phyloP scores from a whole-genome alignment of 208 protist genomes.

The Trypanosoma caninum region DNA sequence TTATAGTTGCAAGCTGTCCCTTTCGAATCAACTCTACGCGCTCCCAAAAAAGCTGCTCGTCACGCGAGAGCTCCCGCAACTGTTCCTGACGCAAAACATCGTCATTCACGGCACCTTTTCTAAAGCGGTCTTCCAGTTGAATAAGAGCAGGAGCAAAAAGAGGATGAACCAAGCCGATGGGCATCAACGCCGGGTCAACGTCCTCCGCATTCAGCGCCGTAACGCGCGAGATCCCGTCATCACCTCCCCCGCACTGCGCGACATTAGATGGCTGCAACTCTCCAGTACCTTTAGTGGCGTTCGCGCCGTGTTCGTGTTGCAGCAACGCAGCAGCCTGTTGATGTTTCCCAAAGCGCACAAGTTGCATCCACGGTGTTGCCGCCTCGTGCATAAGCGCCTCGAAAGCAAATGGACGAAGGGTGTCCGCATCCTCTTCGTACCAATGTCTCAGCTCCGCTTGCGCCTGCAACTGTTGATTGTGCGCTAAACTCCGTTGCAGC shows the following conservation, averaged over 20 bases:
- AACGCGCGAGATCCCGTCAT: constrained; percentile 8
- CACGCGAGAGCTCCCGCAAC: constrained; percentile 63
- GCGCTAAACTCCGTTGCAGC: constrained; percentile 49
- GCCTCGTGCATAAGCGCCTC: constrained; percentile 52
- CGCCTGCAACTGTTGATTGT: constrained; percentile 46
- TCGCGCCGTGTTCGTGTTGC: background rate
- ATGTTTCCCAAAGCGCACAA: constrained; percentile 55
- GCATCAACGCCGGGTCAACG: constrained; percentile 46
- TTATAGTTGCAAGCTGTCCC: constrained; percentile 63
- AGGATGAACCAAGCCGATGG: constrained; percentile 67
- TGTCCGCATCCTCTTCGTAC: constrained; percentile 78
- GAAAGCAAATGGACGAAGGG: constrained; percentile 49
- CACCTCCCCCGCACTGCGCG: background rate
- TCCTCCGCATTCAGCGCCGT: constrained; percentile 40
- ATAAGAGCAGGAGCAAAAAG: constrained; percentile 62
- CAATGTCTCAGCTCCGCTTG: constrained; percentile 49
- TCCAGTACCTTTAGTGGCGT: background rate
- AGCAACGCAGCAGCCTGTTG: background rate
- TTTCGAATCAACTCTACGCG: constrained; percentile 83
- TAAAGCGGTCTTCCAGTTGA: constrained; percentile 48
- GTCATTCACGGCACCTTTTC: constrained; percentile 37
- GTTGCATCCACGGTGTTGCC: constrained; percentile 80
- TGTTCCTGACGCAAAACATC: constrained; percentile 50
- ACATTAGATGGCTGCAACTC: no score
- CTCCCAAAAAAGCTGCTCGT: constrained; percentile 85